Conservation (phyloP, 768 basidiomycete species). For the Grammothele lineata region DNA sequence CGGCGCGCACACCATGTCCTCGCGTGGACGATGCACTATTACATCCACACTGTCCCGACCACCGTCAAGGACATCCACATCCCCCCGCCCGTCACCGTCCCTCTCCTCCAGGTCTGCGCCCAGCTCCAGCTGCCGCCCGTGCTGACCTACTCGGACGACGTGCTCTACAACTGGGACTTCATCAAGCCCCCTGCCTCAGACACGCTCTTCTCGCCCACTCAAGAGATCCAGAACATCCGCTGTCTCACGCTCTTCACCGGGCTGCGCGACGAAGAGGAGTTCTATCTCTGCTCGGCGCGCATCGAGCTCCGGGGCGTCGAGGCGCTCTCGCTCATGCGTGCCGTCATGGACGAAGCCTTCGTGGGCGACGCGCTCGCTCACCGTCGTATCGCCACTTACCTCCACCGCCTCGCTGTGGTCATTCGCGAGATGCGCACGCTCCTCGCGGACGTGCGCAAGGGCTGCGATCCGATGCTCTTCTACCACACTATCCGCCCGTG, state of each 20-base stretch:
- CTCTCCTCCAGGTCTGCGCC: constrained; percentile 65
- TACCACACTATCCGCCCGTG: constrained; percentile 58
- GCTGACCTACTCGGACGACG: constrained; percentile 87
- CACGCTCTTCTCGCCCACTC: constrained; percentile 26
- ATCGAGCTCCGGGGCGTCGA: constrained; percentile 85
- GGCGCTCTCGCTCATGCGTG: constrained; percentile 81
- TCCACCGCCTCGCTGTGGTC: constrained; percentile 56
- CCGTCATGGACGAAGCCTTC: constrained; percentile 85
- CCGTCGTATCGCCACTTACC: constrained; percentile 51
- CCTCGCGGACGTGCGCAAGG: constrained; percentile 59
- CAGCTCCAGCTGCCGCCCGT: constrained; percentile 81
- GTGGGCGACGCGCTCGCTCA: constrained; percentile 52
- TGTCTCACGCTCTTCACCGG: constrained; percentile 72
- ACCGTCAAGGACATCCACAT: constrained; percentile 44
- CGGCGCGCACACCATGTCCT: constrained; percentile 54
- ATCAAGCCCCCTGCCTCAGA: constrained; percentile 16
- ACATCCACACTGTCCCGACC: constrained; percentile 41
- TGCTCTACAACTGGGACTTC: constrained; percentile 78
- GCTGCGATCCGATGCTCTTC: constrained; percentile 66
- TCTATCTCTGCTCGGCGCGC: constrained; percentile 81
- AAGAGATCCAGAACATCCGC: constrained; percentile 54
- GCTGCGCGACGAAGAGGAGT: constrained; percentile 77
- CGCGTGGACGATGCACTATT: constrained; percentile 52
- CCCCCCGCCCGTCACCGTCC: constrained; percentile 67
- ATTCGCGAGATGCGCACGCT: constrained; percentile 60